Evolutionary conservation across 2,329 filamentous ascomycete genomes (phyloP), one percentile per base, ranked within the genome.

Genomic region (Coleophoma cylindrospora): DNA sequence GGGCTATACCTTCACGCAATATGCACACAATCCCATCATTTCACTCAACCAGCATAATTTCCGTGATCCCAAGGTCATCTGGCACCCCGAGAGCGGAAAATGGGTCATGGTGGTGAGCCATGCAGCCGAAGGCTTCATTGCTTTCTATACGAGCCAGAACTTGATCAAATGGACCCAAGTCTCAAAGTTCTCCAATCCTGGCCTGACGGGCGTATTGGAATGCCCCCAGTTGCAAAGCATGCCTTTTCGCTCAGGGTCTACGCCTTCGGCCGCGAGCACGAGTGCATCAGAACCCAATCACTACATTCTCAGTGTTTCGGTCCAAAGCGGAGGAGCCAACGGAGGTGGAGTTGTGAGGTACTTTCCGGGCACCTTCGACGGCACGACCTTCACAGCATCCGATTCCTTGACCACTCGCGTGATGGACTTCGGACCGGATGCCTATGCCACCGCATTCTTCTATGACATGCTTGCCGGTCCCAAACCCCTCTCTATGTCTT

Each of bases 21-120:
- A 83, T 52, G 67, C 68, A 3, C 63, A 64, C 9, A 86, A 86
- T 53, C 81, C 82, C 1, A 76, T 85, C 15, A 76, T 86, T 45
- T 64, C 44, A 11, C 70, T 51, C 76, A 76, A 60, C 71, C 68
- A 41, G 74, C 74, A 15, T 7, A 72, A 80, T 51, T 84, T 85
- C 67, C 78, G 82, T 8, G 82, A 86, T 54, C 81, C 82, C 3
- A 82, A 84, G 58, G 80, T 84, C 3, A 68, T 81, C 40, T 80
- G 79, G 71, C 74, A 83, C 54, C 65, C 72, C 2, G 60, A 66
- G 12, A 66, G 70, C 15, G 10, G n/a, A 8, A 40, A 43, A 14
- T 84, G 81, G 81, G 74, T 80, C 45, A 77, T 80, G 71, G 71
- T 74, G 0, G 54, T 82, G 2, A 70, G 80, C 0, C 80, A 76